Base-by-base conservation (phyloP, 495 filamentous ascomycete genomes). In the Penicillium paradoxum region DNA sequence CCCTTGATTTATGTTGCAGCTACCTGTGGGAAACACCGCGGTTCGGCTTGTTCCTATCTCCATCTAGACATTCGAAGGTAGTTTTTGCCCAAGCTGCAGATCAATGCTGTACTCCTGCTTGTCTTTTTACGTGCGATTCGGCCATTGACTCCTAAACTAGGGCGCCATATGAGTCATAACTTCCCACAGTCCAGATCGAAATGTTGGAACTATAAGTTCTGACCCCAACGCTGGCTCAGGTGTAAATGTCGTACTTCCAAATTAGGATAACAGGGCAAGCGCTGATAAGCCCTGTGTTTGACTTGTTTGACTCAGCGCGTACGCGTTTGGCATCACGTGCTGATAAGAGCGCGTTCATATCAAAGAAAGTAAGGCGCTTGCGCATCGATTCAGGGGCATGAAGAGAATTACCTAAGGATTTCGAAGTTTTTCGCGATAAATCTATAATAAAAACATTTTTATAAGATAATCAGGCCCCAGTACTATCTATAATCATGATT, bases 241-340 rank as follows among this genome's bases (percentile, higher is more conserved):
- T n/a, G 17, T 17, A 7, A 0, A 41, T 8, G 30, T 32, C 2
- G 30, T 32, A 32, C 30, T 17, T 34, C 45, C 29, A 2, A 24
- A 43, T 49, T 49, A 1, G 24, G 24, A 15, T 15, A 19, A 6
- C 17, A 38, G 32, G 33, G 30, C 48, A 25, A 30, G 25, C 22
- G 6, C 13, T 0, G 21, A 24, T 3, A 6, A 14, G 25, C 43
- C 25, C 25, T 21, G 17, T 17, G 27, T 51, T 51, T 51, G 19
- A 8, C 14, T 11, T 27, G 22, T 51, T 56, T 45, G 41, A n/a
- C 25, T 15, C 4, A 3, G 33, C 36, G n/a, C 32, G 39, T 44
- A 41, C 27, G 39, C 48, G 57, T 37, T 25, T 27, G 24, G 2
- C 11, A 36, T 52, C 56, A 59, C 57, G 53, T 56, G 48, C 9